Percentiles rank a stretch among this genome's conserved stretches.
Conservation (phyloP, 2,329 filamentous ascomycete genomes). For the Fusarium duplospermum region DNA sequence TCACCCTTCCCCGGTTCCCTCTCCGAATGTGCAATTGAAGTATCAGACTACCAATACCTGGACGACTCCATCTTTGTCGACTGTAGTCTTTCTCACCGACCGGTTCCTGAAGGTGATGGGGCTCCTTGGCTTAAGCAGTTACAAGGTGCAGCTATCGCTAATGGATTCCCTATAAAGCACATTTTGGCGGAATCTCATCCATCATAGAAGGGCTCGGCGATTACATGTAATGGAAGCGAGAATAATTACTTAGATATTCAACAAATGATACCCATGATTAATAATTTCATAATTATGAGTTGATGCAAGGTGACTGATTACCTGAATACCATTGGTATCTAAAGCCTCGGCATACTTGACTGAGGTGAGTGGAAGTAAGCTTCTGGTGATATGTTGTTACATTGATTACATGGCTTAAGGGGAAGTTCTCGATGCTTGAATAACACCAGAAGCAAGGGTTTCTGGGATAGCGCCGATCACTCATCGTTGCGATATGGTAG, state of each 20-base stretch:
- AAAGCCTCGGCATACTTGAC: background rate
- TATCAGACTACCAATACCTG: conserved; percentile 48
- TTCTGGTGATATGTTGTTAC: background rate
- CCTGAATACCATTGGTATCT: background rate
- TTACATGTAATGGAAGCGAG: background rate
- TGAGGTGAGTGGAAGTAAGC: background rate
- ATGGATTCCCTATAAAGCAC: conserved; percentile 48
- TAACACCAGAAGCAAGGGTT: background rate
- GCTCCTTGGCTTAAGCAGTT: conserved; percentile 46
- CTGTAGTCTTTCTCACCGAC: conserved; percentile 49
- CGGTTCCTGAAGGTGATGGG: conserved; percentile 44
- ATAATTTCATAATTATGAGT: background rate
- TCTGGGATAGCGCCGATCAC: background rate
- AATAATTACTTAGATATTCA: conserved; percentile 15
- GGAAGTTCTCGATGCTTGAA: background rate
- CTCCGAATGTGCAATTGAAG: conserved; percentile 47
- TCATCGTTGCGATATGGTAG: background rate
- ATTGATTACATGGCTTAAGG: background rate
- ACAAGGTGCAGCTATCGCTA: conserved; percentile 48
- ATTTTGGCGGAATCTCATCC: conserved; percentile 4
- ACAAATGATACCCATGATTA: conserved; percentile 43
- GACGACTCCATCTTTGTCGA: conserved; percentile 51
- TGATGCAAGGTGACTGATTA: background rate
- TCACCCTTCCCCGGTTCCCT: conserved; percentile 49
- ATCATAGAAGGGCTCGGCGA: conserved; percentile 2